phyloP scores from a whole-genome alignment of 306 rosid species.

The Vigna unguiculata region DNA sequence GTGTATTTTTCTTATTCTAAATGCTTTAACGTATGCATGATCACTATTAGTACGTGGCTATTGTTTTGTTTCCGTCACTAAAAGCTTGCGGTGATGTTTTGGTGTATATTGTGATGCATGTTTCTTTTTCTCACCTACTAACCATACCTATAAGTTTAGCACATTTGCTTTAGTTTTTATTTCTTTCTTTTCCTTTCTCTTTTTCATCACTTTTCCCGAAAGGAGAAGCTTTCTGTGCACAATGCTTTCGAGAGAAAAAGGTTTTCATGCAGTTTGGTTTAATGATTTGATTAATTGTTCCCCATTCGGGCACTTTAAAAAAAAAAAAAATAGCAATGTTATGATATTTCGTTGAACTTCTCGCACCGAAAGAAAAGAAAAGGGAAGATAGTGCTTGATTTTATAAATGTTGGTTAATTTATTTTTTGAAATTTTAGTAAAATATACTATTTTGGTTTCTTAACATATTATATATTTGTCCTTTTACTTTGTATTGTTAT shows the following conservation, averaged over 20 bases:
- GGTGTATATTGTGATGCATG: too few species aligned
- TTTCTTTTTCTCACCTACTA: constrained; percentile 25
- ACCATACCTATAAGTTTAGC: neutral
- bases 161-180: neutral
- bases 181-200: constrained; percentile 23
- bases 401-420: too few species aligned
- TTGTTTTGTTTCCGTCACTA: neutral
- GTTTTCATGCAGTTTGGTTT: constrained; percentile 22
- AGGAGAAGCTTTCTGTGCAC: constrained; percentile 32
- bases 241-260: constrained; percentile 37
- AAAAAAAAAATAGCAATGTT: too few species aligned
- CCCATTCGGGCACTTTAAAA: neutral
- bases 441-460: too few species aligned
- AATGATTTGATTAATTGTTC: constrained; percentile 18
- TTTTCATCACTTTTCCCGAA: constrained; percentile 27
- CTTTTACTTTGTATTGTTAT: too few species aligned
- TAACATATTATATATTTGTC: too few species aligned
- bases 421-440: too few species aligned
- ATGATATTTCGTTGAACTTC: too few species aligned
- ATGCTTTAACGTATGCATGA: constrained; percentile 10
- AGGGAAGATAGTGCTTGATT: too few species aligned
- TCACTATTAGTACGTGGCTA: neutral
- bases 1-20: too few species aligned
- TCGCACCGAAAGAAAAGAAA: too few species aligned
- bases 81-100: constrained; percentile 5